A percentile compares a stretch with the other conserved stretches of the same genome.
Conservation (phyloP, 169 alveolate genomes). For the Plasmodium ovale region DNA sequence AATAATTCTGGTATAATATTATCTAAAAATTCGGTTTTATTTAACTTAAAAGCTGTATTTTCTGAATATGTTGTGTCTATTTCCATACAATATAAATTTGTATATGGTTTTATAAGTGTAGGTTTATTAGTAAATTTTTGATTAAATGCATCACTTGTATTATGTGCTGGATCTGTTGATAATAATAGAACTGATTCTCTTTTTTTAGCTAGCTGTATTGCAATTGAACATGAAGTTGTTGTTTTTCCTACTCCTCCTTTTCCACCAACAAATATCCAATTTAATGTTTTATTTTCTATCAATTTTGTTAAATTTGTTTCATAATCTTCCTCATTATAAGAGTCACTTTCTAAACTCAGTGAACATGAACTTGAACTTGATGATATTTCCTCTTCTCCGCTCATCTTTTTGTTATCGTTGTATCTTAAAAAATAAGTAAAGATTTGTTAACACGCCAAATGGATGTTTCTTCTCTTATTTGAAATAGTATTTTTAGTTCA, state of each 20-base stretch:
- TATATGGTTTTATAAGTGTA: conserved; percentile 94
- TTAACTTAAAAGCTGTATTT: conserved; percentile 85
- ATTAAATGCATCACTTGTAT: conserved; percentile 97
- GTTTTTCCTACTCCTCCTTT: conserved; percentile 99
- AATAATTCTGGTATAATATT: conserved; percentile 92
- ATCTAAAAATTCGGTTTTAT: conserved; percentile 79
- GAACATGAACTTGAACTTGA: conserved; percentile 28
- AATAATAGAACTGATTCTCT: conserved; percentile 96
- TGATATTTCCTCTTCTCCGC: no score
- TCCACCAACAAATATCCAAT: conserved; percentile 99
- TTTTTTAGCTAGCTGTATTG: conserved; percentile 93
- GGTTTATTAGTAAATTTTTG: conserved; percentile 96
- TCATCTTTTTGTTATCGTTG: no score
- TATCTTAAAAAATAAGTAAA: no score
- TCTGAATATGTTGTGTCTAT: conserved; percentile 90
- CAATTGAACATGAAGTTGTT: conserved; percentile 97
- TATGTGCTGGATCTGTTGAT: conserved; percentile 99
- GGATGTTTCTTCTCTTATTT: no score
- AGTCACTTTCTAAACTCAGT: conserved; percentile 33
- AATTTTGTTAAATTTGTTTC: conserved; percentile 50
- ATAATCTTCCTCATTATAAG: conserved; percentile 22
- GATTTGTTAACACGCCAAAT: no score
- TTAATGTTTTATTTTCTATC: conserved; percentile 84
- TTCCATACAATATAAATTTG: conserved; percentile 97
- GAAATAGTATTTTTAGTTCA: no score